Conservation (phyloP, 2,329 filamentous ascomycete species). For the Curvularia eragrostidis region DNA sequence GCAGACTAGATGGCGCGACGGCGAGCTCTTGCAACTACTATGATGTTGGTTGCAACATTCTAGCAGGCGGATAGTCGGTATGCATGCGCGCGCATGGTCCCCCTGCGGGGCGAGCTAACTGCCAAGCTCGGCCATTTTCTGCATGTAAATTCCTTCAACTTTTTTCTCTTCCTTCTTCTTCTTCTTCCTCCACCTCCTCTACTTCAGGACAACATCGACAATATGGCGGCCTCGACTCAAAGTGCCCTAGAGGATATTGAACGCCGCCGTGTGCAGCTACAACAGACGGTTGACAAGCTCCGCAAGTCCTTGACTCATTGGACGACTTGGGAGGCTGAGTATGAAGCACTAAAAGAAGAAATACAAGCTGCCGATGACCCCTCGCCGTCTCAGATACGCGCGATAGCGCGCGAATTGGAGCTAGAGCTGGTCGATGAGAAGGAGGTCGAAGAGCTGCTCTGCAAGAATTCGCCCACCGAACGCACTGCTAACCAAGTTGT, state of each 20-base stretch:
- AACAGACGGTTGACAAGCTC: slow-evolving; percentile 76
- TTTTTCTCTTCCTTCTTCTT: slow-evolving; percentile 2
- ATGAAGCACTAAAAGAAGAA: slow-evolving; percentile 86
- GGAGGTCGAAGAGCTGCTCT: slow-evolving; percentile 64
- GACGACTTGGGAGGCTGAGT: slow-evolving; percentile 90
- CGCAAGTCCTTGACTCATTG: slow-evolving; percentile 81
- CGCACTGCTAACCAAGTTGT: slow-evolving; percentile 69
- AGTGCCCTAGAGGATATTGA: slow-evolving; percentile 73
- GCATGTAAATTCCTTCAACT: slow-evolving; percentile 16
- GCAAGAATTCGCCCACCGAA: slow-evolving; percentile 51
- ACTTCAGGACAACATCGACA: slow-evolving; percentile 9
- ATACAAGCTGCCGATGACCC: slow-evolving; percentile 58
- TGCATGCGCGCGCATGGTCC: slow-evolving; percentile 17
- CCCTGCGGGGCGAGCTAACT: slow-evolving; percentile 24
- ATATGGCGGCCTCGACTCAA: slow-evolving; percentile 39
- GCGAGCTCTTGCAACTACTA: not conserved
- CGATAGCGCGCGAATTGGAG: slow-evolving; percentile 65
- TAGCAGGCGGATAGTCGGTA: slow-evolving; percentile 3
- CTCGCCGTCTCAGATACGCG: slow-evolving; percentile 39
- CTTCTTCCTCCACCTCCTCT: slow-evolving; percentile 5
- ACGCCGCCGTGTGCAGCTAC: slow-evolving; percentile 74
- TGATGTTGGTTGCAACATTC: not conserved
- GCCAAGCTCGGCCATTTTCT: slow-evolving; percentile 25
- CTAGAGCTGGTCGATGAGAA: slow-evolving; percentile 69
- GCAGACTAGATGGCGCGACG: not conserved